Percentiles rank a stretch among this genome's conserved stretches.
phyloP scores from a whole-genome alignment of 805 yeast genomes.

The Metschnikowia dekortorum region DNA sequence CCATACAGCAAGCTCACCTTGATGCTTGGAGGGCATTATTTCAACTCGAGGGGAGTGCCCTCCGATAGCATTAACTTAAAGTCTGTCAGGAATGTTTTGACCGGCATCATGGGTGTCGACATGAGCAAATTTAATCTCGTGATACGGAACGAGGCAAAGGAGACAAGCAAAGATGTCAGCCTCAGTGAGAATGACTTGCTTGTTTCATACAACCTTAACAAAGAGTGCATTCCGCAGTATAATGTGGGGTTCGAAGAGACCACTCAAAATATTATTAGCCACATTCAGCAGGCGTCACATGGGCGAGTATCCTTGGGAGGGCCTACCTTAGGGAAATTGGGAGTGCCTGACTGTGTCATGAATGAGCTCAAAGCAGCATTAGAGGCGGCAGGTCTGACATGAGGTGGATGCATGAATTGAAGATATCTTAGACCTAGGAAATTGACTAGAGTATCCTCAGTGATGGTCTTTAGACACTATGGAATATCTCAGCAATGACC shows the following conservation, averaged over 20 bases:
- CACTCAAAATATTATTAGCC: slow-evolving; percentile 31
- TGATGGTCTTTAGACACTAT: no score
- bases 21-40: slow-evolving; percentile 84
- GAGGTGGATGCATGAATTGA: not conserved
- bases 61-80: slow-evolving; percentile 23
- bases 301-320: slow-evolving; percentile 63
- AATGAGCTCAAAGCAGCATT: slow-evolving; percentile 58
- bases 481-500: no score
- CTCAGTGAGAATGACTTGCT: slow-evolving; percentile 25
- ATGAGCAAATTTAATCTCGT: slow-evolving; percentile 20
- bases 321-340: slow-evolving; percentile 69
- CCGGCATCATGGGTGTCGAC: slow-evolving; percentile 22
- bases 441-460: not conserved
- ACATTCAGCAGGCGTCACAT: slow-evolving; percentile 26
- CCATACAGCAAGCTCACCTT: slow-evolving; percentile 71
- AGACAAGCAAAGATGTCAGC: slow-evolving; percentile 7
- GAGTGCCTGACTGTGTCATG: slow-evolving; percentile 82
- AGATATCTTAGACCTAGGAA: not conserved
- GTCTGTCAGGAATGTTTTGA: slow-evolving; percentile 25
- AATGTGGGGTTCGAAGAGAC: slow-evolving; percentile 58
- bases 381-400: not conserved
- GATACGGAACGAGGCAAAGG: slow-evolving; percentile 23
- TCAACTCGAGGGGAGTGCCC: slow-evolving; percentile 28
- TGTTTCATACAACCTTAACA: slow-evolving; percentile 30
- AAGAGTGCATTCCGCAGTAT: slow-evolving; percentile 74